phyloP scores from a whole-genome alignment of 345 rosid species.

The Noccaea bulbosa region DNA sequence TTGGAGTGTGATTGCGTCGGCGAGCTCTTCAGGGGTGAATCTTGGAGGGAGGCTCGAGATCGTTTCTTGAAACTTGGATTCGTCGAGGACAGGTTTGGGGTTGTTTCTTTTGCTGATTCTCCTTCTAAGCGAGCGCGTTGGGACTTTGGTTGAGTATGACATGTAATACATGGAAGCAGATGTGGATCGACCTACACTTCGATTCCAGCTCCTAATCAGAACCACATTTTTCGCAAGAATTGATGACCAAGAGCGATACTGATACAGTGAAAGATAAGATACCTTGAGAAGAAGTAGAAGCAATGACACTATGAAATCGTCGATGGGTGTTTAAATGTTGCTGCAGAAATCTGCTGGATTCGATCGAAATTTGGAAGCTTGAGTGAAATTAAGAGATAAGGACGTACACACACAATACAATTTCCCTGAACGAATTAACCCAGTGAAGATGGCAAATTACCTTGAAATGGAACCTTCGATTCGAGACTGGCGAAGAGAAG shows the following conservation, averaged over 20 bases:
- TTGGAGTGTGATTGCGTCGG: constrained; percentile 56
- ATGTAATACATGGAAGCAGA: constrained; percentile 39
- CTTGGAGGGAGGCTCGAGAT: constrained; percentile 69
- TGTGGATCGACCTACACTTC: constrained; percentile 28
- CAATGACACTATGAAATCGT: constrained; percentile 54
- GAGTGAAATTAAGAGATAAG: neutral
- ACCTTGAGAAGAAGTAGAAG: constrained; percentile 65
- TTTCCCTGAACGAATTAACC: too few species aligned
- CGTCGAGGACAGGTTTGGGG: constrained; percentile 58
- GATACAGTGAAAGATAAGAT: constrained; percentile 18
- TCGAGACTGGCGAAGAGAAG: too few species aligned
- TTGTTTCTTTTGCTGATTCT: constrained; percentile 60
- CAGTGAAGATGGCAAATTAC: too few species aligned
- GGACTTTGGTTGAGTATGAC: constrained; percentile 54
- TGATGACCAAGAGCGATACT: neutral
- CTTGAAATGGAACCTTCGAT: too few species aligned
- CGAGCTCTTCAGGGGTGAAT: constrained; percentile 71
- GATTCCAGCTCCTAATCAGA: neutral
- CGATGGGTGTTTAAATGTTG: too few species aligned
- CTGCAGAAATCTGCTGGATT: constrained; percentile 46
- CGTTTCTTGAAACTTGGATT: constrained; percentile 53
- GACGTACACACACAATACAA: neutral
- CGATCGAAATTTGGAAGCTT: neutral
- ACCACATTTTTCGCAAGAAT: neutral
- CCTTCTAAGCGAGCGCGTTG: constrained; percentile 63